Evolutionary conservation across 371 early-diverging fungal species (phyloP).

Genomic region (Cokeromyces recurvatus): DNA sequence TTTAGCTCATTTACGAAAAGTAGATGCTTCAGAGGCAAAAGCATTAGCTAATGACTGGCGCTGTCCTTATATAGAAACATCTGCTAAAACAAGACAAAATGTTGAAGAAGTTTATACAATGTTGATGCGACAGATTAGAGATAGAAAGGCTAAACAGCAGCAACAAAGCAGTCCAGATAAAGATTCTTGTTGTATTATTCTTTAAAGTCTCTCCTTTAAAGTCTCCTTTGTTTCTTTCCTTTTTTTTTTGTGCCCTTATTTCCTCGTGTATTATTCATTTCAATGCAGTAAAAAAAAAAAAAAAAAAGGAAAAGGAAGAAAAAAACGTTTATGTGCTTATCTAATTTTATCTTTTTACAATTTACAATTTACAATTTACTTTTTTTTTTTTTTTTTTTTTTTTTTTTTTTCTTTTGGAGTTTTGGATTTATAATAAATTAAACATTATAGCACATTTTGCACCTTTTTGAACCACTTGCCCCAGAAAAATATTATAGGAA

Average conservation of each 20-base stretch:
- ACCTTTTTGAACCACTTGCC: too few relatives aligned
- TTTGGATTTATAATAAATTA: too few relatives aligned
- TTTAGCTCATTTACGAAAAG: slow-evolving; percentile 69
- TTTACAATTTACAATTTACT: too few relatives aligned
- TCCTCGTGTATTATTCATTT: too few relatives aligned
- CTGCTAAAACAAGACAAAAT: slow-evolving; percentile 84
- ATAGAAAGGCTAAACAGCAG: slow-evolving; percentile 60
- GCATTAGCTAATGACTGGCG: slow-evolving; percentile 74
- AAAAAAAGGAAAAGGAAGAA: too few relatives aligned
- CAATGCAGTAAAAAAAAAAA: too few relatives aligned
- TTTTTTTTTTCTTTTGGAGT: too few relatives aligned
- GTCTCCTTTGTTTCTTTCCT: neutral
- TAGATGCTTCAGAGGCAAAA: slow-evolving; percentile 62
- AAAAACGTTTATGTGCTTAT: too few relatives aligned
- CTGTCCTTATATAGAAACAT: slow-evolving; percentile 82
- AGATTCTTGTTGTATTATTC: slow-evolving; percentile 45
- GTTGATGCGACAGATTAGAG: slow-evolving; percentile 75
- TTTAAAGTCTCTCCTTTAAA: slow-evolving; percentile 16
- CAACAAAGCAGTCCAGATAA: slow-evolving; percentile 41
- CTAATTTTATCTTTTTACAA: too few relatives aligned
- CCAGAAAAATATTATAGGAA: too few relatives aligned
- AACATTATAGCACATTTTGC: too few relatives aligned
- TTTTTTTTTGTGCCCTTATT: neutral
- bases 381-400: too few relatives aligned
- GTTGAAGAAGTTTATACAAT: slow-evolving; percentile 77